Conservation (phyloP, 108 stramenopile genomes). For the Skeletonema potamos region DNA sequence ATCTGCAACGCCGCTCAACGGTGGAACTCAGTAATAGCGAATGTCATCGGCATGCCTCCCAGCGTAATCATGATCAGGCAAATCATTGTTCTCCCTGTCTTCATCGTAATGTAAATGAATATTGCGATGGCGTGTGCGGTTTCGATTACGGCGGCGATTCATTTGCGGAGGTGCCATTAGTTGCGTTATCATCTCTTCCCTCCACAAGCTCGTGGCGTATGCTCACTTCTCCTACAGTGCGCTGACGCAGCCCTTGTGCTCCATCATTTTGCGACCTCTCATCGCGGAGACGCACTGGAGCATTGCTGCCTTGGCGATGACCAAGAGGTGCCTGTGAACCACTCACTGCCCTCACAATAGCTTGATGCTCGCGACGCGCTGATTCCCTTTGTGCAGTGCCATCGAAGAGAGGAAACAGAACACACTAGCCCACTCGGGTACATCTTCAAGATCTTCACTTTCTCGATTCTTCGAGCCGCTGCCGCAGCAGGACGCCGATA, state of each 20-base stretch:
- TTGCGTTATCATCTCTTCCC: background rate
- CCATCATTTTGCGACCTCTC: background rate
- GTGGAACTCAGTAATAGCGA: too few species aligned
- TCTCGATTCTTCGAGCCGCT: too few species aligned
- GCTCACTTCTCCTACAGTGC: background rate
- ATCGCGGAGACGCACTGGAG: background rate
- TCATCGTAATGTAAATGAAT: background rate
- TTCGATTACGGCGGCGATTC: background rate
- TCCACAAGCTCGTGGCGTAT: slow-evolving; percentile 3
- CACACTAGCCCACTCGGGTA: slow-evolving; percentile 11
- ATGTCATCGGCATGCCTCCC: background rate
- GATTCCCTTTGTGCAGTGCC: background rate
- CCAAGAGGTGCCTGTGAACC: slow-evolving; percentile 20
- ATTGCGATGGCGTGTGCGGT: background rate
- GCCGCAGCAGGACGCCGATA: too few species aligned
- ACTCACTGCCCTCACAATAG: too few species aligned
- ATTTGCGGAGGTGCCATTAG: background rate
- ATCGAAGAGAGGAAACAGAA: slow-evolving; percentile 4
- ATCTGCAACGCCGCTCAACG: too few species aligned
- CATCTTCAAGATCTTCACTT: slow-evolving; percentile 1
- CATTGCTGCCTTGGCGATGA: background rate
- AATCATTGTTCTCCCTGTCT: too few species aligned
- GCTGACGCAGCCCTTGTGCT: background rate
- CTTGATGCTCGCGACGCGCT: background rate
- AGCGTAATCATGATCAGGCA: background rate